These are phyloP conservation scores for Bipolaris victoriae DNA, from an alignment of 2,329 filamentous ascomycete genomes.

Conservation along the genomic window DNA sequence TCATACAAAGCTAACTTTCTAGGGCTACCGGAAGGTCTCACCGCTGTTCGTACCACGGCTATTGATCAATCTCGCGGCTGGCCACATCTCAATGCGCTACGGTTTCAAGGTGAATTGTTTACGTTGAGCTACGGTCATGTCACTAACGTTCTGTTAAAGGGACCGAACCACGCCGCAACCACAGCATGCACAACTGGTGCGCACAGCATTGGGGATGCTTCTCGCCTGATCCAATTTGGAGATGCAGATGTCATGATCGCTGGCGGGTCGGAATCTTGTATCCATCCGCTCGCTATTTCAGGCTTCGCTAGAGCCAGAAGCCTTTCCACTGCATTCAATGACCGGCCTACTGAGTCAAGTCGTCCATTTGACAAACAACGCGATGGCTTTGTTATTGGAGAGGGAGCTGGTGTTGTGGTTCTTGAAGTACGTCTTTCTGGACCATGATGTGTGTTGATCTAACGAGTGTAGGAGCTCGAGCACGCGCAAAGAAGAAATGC, in stretches of 20 bases:
- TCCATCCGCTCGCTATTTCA: slow-evolving; percentile 90
- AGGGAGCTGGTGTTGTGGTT: slow-evolving; percentile 86
- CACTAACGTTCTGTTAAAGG: slow-evolving; percentile 53
- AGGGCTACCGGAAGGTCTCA: slow-evolving; percentile 93
- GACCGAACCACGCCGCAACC: slow-evolving; percentile 89
- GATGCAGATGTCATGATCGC: slow-evolving; percentile 96
- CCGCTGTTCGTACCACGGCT: slow-evolving; percentile 92
- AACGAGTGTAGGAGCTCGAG: slow-evolving; percentile 68
- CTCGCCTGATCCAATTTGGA: slow-evolving; percentile 87
- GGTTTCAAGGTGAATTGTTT: slow-evolving; percentile 66
- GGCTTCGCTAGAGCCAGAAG: slow-evolving; percentile 90
- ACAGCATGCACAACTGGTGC: slow-evolving; percentile 97
- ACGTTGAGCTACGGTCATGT: not conserved
- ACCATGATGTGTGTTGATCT: not conserved
- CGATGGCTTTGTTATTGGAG: slow-evolving; percentile 88
- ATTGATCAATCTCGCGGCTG: slow-evolving; percentile 92
- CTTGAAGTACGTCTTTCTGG: slow-evolving; percentile 65
- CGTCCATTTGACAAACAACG: slow-evolving; percentile 84
- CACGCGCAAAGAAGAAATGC: slow-evolving; percentile 83
- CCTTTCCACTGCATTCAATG: slow-evolving; percentile 80
- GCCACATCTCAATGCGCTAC: slow-evolving; percentile 91
- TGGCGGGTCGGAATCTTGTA: slow-evolving; percentile 93
- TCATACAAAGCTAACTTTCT: not conserved
- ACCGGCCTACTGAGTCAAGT: slow-evolving; percentile 72
- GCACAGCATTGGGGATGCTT: slow-evolving; percentile 91